Conservation (phyloP, 1,284 basidiomycete genomes). For the Trichosporon ovoides region DNA sequence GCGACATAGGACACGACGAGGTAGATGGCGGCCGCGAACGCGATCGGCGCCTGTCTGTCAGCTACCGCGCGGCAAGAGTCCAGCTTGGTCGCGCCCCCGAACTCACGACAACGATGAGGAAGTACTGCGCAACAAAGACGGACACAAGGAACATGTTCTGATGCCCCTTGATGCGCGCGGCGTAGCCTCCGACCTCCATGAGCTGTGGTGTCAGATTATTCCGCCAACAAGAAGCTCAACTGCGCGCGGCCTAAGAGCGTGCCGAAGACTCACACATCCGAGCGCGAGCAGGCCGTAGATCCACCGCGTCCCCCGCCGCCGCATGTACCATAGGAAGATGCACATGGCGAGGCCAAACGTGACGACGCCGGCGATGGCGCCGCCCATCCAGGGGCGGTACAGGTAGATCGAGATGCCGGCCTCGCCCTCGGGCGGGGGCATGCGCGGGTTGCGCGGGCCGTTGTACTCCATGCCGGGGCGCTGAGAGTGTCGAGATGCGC, state of each 20-base stretch:
- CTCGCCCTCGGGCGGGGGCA: slow-evolving; percentile 29
- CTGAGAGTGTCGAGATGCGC: no score
- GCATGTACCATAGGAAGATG: slow-evolving; percentile 31
- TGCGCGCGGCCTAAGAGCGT: no score
- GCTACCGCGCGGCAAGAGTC: not conserved
- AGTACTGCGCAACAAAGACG: slow-evolving; percentile 43
- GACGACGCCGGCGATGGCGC: slow-evolving; percentile 34
- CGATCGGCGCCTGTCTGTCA: slow-evolving; percentile 40
- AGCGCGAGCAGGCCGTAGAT: slow-evolving; percentile 27
- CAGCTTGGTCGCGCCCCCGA: not conserved
- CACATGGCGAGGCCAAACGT: slow-evolving; percentile 37
- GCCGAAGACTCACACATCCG: slow-evolving; percentile 27
- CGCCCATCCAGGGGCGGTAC: slow-evolving; percentile 40
- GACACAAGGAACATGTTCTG: slow-evolving; percentile 26
- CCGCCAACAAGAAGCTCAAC: not conserved
- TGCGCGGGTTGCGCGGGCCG: slow-evolving; percentile 41
- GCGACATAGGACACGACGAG: slow-evolving; percentile 38
- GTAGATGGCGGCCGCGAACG: slow-evolving; percentile 48
- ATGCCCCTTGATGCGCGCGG: slow-evolving; percentile 26
- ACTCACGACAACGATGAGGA: slow-evolving; percentile 49
- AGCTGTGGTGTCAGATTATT: slow-evolving; percentile 21
- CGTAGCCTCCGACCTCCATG: slow-evolving; percentile 40
- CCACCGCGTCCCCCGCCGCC: slow-evolving; percentile 20
- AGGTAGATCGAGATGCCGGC: slow-evolving; percentile 44
- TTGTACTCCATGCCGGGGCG: slow-evolving; percentile 17